Evolutionary conservation across 139 green algal genomes (phyloP).

Genomic region (Micromonas commoda): DNA sequence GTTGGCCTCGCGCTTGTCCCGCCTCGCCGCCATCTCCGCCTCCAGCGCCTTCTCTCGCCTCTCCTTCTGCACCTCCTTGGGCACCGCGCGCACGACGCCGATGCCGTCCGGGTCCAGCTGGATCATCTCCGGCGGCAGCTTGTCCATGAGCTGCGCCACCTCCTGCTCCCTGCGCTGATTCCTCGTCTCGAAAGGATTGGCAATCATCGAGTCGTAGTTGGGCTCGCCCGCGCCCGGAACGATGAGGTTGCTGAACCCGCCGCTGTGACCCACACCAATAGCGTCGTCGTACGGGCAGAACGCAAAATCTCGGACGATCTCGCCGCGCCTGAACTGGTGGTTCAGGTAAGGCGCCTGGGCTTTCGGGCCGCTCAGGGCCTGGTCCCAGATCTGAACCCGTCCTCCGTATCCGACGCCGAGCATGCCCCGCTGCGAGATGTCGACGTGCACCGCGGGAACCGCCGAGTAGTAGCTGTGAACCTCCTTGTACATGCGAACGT

Average conservation of each 20-base stretch:
- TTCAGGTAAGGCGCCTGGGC: slow-evolving; percentile 76
- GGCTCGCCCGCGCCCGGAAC: slow-evolving; percentile 89
- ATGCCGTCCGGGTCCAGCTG: slow-evolving; percentile 80
- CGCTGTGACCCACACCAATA: slow-evolving; percentile 67
- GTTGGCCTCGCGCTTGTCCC: slow-evolving; percentile 44
- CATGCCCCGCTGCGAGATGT: slow-evolving; percentile 87
- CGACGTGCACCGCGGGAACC: slow-evolving; percentile 56
- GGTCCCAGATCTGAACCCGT: slow-evolving; percentile 49
- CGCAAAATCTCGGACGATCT: slow-evolving; percentile 35
- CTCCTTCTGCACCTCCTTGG: slow-evolving; percentile 64
- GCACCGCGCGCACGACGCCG: slow-evolving; percentile 63
- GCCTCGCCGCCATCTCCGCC: slow-evolving; percentile 18
- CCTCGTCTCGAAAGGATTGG: slow-evolving; percentile 76
- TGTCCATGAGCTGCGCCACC: slow-evolving; percentile 88
- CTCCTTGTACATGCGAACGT: slow-evolving; percentile 71
- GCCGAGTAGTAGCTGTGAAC: slow-evolving; percentile 83
- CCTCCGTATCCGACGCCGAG: slow-evolving; percentile 74
- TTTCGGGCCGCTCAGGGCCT: slow-evolving; percentile 76
- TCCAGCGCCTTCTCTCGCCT: slow-evolving; percentile 35
- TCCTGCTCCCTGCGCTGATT: slow-evolving; percentile 80
- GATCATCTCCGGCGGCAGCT: slow-evolving; percentile 94
- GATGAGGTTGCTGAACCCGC: slow-evolving; percentile 57
- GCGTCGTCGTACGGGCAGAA: slow-evolving; percentile 97
- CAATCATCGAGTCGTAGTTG: slow-evolving; percentile 95
- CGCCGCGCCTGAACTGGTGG: slow-evolving; percentile 51